phyloP scores from a whole-genome alignment of 768 basidiomycete species.

The Coprinopsis sp. region DNA sequence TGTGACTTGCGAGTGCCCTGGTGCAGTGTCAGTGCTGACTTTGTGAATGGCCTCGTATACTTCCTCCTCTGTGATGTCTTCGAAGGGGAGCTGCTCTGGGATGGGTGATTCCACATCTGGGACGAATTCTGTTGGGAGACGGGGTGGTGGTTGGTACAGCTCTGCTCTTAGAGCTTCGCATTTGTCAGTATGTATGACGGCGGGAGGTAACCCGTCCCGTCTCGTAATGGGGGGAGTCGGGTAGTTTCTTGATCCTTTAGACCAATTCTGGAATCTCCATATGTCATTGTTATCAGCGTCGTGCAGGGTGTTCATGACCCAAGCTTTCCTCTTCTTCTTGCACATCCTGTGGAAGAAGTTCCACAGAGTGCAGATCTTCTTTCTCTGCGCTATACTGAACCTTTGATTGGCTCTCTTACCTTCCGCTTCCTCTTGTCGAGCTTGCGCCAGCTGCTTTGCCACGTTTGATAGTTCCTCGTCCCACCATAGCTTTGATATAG shows the following conservation, averaged over 20 bases:
- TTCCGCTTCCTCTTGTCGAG: conserved; percentile 2
- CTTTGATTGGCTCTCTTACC: too few species aligned
- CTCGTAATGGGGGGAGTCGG: conserved; percentile 21
- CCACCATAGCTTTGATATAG: conserved; percentile 19
- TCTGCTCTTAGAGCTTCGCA: conserved; percentile 16
- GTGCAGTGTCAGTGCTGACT: conserved; percentile 17
- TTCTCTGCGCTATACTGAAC: conserved; percentile 3
- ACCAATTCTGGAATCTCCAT: conserved; percentile 22
- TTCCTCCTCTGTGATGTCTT: conserved; percentile 16
- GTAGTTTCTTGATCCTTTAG: conserved; percentile 20
- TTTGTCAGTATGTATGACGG: conserved; percentile 18
- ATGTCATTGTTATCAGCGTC: conserved; percentile 16
- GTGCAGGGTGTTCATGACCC: conserved; percentile 16
- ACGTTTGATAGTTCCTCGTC: conserved; percentile 13
- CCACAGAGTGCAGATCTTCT: conserved; percentile 2
- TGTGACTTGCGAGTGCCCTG: conserved; percentile 19
- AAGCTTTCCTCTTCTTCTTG: conserved; percentile 16
- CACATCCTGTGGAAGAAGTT: conserved; percentile 19
- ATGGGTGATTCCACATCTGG: conserved; percentile 1
- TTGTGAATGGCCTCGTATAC: conserved; percentile 17
- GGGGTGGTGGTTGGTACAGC: conserved; percentile 20
- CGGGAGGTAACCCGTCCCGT: conserved; percentile 9
- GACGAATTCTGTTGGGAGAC: neutral
- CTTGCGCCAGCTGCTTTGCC: conserved; percentile 6
- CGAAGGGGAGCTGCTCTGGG: conserved; percentile 13